Percentiles rank a stretch among this genome's conserved stretches.
These are phyloP conservation scores for Trematosphaeria pertusa DNA, from an alignment of 2,329 filamentous ascomycete genomes.

Conservation along the genomic window DNA sequence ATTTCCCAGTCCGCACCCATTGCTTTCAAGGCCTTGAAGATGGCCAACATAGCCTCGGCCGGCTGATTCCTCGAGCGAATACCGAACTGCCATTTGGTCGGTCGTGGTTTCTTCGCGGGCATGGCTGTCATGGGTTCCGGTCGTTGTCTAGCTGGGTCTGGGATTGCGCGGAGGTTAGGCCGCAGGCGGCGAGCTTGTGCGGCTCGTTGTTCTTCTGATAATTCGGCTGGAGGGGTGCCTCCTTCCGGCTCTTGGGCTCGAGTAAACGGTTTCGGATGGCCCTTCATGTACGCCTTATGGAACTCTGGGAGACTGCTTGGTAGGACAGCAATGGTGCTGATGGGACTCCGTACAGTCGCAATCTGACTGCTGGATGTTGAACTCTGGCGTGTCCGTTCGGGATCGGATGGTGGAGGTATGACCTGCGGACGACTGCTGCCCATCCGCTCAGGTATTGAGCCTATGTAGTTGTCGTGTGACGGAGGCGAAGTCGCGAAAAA, in stretches of 20 bases:
- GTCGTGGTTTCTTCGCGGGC: slow-evolving; percentile 73
- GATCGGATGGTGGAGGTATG: slow-evolving; percentile 31
- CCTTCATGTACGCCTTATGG: slow-evolving; percentile 88
- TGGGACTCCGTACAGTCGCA: slow-evolving; percentile 49
- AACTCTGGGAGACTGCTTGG: slow-evolving; percentile 91
- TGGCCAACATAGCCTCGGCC: slow-evolving; percentile 91
- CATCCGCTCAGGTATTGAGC: slow-evolving; percentile 42
- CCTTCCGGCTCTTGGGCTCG: slow-evolving; percentile 29
- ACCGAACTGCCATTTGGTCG: slow-evolving; percentile 96
- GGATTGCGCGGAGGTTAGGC: slow-evolving; percentile 77
- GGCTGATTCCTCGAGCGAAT: slow-evolving; percentile 94
- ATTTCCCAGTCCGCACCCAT: slow-evolving; percentile 88
- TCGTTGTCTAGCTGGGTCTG: slow-evolving; percentile 62
- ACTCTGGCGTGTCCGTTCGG: slow-evolving; percentile 53
- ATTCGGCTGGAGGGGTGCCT: slow-evolving; percentile 52
- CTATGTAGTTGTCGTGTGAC: slow-evolving; percentile 52
- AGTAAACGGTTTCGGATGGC: slow-evolving; percentile 52
- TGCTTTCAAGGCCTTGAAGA: slow-evolving; percentile 88
- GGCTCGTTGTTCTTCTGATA: slow-evolving; percentile 70
- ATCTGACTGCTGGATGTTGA: slow-evolving; percentile 52
- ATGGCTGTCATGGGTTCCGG: slow-evolving; percentile 63
- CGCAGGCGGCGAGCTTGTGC: slow-evolving; percentile 82
- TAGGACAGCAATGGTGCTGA: slow-evolving; percentile 87
- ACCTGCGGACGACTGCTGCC: slow-evolving; percentile 44
- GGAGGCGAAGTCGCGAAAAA: slow-evolving; percentile 66